phyloP scores from a whole-genome alignment of 2,329 filamentous ascomycete species.

The Nothophaeocryptopus gaeumannii region DNA sequence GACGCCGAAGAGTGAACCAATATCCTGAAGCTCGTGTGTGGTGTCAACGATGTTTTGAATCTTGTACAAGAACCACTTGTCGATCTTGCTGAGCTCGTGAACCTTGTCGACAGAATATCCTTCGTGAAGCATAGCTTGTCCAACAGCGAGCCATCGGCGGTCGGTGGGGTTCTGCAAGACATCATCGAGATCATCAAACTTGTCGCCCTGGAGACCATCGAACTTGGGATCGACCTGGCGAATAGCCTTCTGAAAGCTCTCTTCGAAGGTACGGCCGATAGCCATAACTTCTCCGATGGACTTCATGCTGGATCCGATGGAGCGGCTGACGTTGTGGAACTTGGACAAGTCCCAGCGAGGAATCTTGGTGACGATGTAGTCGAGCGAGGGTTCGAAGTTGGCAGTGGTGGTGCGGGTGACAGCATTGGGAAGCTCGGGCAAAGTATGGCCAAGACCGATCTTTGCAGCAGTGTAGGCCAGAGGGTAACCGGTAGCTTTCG shows the following conservation, averaged over 20 bases:
- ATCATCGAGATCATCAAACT: slow-evolving; percentile 89
- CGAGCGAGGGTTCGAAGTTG: slow-evolving; percentile 95
- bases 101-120: slow-evolving; percentile 89
- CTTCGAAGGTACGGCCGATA: slow-evolving; percentile 96
- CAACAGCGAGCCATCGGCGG: slow-evolving; percentile 93
- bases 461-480: slow-evolving; percentile 97
- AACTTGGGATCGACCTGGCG: slow-evolving; percentile 92
- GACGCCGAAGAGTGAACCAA: slow-evolving; percentile 76
- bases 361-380: slow-evolving; percentile 98
- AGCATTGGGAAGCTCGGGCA: slow-evolving; percentile 94
- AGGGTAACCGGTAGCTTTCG: slow-evolving; percentile 96
- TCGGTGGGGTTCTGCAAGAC: slow-evolving; percentile 91
- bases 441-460: slow-evolving; percentile 91
- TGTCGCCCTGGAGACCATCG: slow-evolving; percentile 89
- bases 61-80: slow-evolving; percentile 99
- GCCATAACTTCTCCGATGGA: slow-evolving; percentile 99
- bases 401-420: slow-evolving; percentile 98
- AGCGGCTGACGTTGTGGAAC: slow-evolving; percentile 97
- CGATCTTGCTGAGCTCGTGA: slow-evolving; percentile 94
- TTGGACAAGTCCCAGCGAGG: slow-evolving; percentile 97
- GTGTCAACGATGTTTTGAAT: slow-evolving; percentile 94
- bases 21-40: slow-evolving; percentile 77
- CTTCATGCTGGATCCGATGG: slow-evolving; percentile 98
- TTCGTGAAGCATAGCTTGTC: slow-evolving; percentile 96
- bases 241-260: slow-evolving; percentile 98